A percentile compares a stretch with the other conserved stretches of the same genome.
phyloP scores from a whole-genome alignment of 2,329 filamentous ascomycete genomes.

The Colletotrichum kahawae region DNA sequence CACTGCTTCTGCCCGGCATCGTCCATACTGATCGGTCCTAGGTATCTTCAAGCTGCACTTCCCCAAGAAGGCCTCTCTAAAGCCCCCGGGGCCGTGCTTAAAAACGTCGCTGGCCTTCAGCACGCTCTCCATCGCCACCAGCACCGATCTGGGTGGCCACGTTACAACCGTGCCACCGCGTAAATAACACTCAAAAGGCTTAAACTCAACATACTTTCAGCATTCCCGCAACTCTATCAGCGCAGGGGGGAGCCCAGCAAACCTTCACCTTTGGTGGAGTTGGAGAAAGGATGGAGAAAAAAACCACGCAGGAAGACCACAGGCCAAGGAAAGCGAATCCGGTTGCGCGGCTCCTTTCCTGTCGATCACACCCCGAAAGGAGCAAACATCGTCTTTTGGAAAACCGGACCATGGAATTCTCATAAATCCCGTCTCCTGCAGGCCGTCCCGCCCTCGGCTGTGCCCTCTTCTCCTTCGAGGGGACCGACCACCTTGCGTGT shows the following conservation, averaged over 20 bases:
- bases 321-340: background rate
- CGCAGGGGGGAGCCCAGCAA: background rate
- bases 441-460: background rate
- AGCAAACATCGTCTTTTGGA: slow-evolving; percentile 9
- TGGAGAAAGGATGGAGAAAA: background rate
- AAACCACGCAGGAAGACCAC: background rate
- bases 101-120: background rate
- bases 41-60: background rate
- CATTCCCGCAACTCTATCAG: slow-evolving; percentile 16
- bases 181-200: background rate
- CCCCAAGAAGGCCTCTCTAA: background rate
- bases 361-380: slow-evolving; percentile 8
- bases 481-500: background rate
- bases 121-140: background rate
- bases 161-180: background rate
- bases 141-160: background rate
- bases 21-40: background rate
- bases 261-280: background rate
- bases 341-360: background rate
- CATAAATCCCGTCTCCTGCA: slow-evolving; percentile 1
- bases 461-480: background rate
- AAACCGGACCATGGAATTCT: slow-evolving; percentile 10
- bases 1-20: background rate
- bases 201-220: background rate
- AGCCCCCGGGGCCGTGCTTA: background rate